Base-by-base conservation (phyloP, 768 basidiomycete species). In the Leccinum truebloodii region DNA sequence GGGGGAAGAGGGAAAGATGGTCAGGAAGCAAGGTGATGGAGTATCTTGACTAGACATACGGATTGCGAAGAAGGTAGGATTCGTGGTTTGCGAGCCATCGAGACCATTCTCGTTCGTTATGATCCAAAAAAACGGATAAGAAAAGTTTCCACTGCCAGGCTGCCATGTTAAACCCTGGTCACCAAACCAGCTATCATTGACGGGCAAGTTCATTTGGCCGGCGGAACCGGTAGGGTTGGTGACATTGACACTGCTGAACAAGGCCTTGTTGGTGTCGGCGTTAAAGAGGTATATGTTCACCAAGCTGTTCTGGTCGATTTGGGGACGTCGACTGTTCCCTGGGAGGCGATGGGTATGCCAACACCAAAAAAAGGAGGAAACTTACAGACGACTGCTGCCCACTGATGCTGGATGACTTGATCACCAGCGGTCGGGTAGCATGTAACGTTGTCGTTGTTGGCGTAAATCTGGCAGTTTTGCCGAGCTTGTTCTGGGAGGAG, bases 211-310 rank as follows among this genome's bases (percentile, higher is more conserved):
- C 48, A 80, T 68, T 62, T 75, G 57, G 26, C 92, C 86, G 2
- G 87, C 83, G 20, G 72, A 35, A 51, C 89, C 84, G 10, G 85
- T 80, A 8, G 79, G 83, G 67, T 83, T 82, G 28, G 75, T 65
- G 3, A 85, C 81, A 58, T 84, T 83, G 1, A 66, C 5, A 37
- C 75, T 62, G 60, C 84, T 77, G 76, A 81, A 59, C 76, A 76
- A 24, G 80, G 79, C 76, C 37, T 76, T 28, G 48, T 79, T 78
- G 6, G 88, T 85, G 69, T 92, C 90, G 28, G 82, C 92, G 60
- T 86, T 86, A 73, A 84, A 88, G 55, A 95, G 87, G 76, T 83
- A 93, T 63, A 94, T 78, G 73, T 94, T 81, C 69, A 94, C 90
- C 20, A 71, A 64, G 64, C 86, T 83, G 34, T 71, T 78, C 74